These are phyloP conservation scores for Claviceps maximensis DNA, from an alignment of 2,329 filamentous ascomycete species.

Conservation along the genomic window DNA sequence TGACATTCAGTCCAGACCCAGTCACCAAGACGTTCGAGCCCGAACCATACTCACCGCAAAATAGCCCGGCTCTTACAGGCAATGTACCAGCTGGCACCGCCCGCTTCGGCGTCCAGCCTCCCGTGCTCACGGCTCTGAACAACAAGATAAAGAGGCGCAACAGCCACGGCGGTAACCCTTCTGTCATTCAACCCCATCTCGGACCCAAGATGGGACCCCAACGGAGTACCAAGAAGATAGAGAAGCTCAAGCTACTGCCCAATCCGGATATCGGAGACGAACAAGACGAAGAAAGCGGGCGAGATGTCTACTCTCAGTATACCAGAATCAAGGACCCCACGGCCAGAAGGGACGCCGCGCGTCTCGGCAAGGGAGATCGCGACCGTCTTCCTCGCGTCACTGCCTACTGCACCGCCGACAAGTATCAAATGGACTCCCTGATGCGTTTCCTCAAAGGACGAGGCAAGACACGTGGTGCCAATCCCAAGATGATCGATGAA, in stretches of 20 bases:
- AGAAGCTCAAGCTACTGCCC: conserved; percentile 94
- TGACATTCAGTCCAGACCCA: conserved; percentile 65
- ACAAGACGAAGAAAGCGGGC: conserved; percentile 75
- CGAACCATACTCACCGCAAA: conserved; percentile 20
- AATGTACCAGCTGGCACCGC: conserved; percentile 18
- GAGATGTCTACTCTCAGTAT: conserved; percentile 96
- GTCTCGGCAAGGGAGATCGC: conserved; percentile 85
- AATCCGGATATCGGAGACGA: conserved; percentile 73
- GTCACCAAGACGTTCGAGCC: conserved; percentile 48
- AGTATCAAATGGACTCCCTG: conserved; percentile 78
- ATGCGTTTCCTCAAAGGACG: conserved; percentile 86
- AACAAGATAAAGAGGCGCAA: conserved; percentile 78
- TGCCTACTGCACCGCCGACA: conserved; percentile 89
- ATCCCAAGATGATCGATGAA: conserved; percentile 89
- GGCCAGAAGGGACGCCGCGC: conserved; percentile 78
- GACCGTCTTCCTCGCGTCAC: conserved; percentile 80
- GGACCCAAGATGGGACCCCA: conserved; percentile 78
- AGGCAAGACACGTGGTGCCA: conserved; percentile 61
- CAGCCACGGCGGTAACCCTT: conserved; percentile 49
- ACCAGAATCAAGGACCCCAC: conserved; percentile 95
- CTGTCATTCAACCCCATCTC: conserved; percentile 21
- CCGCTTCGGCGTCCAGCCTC: conserved; percentile 24
- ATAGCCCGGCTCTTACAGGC: conserved; percentile 10
- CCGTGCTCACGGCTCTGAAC: conserved; percentile 68
- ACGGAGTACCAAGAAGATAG: conserved; percentile 84